Conservation (phyloP, 108 stramenopile species). For the Schizochytrium sp. region DNA sequence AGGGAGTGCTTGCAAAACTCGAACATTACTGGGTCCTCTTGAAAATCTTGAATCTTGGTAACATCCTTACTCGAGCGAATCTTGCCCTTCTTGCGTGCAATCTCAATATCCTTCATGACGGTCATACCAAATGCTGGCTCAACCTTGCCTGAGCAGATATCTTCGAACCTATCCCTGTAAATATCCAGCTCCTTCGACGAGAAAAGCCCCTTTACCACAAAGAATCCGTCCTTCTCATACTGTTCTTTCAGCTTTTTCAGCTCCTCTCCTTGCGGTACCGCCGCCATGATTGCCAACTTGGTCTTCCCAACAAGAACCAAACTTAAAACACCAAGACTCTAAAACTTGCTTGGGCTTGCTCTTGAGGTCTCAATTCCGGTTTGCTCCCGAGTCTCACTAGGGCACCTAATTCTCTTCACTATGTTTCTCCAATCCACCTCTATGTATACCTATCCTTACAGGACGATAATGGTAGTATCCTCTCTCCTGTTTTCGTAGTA, state of each 20-base stretch:
- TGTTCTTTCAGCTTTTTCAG: conserved; percentile 9
- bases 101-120: conserved; percentile 43
- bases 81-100: conserved; percentile 23
- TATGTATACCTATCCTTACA: no score
- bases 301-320: no score
- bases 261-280: background rate
- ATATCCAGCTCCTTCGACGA: background rate
- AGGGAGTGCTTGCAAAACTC: background rate
- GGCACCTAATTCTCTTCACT: no score
- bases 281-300: background rate
- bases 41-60: conserved; percentile 46
- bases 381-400: no score
- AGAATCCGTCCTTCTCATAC: conserved; percentile 57
- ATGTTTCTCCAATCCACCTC: no score
- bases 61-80: conserved; percentile 6
- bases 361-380: background rate
- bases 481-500: no score
- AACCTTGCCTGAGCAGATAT: conserved; percentile 58
- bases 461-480: no score
- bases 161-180: background rate
- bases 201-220: conserved; percentile 33
- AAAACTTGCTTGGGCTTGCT: background rate
- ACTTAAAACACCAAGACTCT: background rate
- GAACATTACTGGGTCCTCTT: conserved; percentile 47
- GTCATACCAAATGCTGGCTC: conserved; percentile 6